Base-by-base conservation (phyloP, 495 filamentous ascomycete species). In the Penicillium bialowiezense region DNA sequence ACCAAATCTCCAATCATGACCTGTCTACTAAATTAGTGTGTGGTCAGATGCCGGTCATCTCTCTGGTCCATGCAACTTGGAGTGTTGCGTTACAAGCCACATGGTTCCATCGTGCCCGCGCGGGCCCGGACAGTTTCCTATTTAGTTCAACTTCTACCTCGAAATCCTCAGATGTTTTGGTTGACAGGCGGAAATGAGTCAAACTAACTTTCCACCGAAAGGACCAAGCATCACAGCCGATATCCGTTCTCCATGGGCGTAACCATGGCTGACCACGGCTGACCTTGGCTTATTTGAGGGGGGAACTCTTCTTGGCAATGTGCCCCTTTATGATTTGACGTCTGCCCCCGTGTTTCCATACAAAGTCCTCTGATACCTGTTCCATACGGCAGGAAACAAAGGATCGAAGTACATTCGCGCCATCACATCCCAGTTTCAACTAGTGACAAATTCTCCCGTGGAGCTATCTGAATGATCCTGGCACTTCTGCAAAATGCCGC, bases 31-130 rank as follows among this genome's bases (percentile, higher is more conserved):
- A 39, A 38, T 20, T 39, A 28, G 21, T 21, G 34, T 31, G 18
- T 41, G 26, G 21, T 52, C 26, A 31, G 21, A 45, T 46, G 18
- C 23, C 10, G 9, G 8, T 21, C 12, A 24, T 31, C 7, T n/a
- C 8, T 15, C 23, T 49, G 53, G 49, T 38, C 46, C 36, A 59
- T 62, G 55, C 46, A 53, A 62, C 59, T 59, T 46, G 48, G 37
- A 36, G 21, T 47, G 51, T 50, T 45, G 33, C 21, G 24, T 52
- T 31, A 14, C 35, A 50, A 48, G 55, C 55, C 59, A 56, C 55
- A 62, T 62, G 55, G 59, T 62, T 56, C 51, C 59, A 59, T 62
- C 46, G 55, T 7, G 32, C 34, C 35, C 14, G 34, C 24, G 37
- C 51, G 40, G 36, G 19, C 36, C 29, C 26, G 36, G 36, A 41